Base-by-base conservation (phyloP, 371 early-diverging fungal species). In the Haplosporangium sp. region DNA sequence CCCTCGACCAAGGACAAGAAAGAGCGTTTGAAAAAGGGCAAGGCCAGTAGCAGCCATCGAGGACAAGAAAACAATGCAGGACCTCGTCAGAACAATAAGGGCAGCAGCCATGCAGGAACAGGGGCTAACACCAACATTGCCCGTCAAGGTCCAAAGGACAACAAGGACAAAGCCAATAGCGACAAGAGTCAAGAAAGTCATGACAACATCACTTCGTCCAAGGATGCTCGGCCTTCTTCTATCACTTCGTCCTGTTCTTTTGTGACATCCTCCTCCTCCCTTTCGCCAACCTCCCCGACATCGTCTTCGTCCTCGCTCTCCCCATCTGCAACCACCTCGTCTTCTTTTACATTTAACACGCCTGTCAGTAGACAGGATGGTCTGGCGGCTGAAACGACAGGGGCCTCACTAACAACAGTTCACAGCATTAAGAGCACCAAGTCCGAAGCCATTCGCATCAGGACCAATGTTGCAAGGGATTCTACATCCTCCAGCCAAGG, bases 241-340 rank as follows among this genome's bases (percentile, higher is more conserved):
- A 53, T 67, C 54, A 47, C 74, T 0, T 67, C 74, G 47, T 74
- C 74, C 5, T 62, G 67, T 41, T 73, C 73, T 57, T 73, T 73
- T 41, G 46, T 59, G 40, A 60, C 74, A 1, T 67, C 68, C 40
- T 68, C 74, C 14, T 74, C 74, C 5, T 68, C 69, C 2, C 46
- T 64, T 5, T 69, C 65, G 45, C 69, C 74, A 7, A 56, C 65
- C 1, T 51, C 69, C 5, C 54, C 69, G 14, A 56, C 46, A 5
- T 58, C 69, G 12, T 60, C 68, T 4, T 48, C 67, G 18, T 53
- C 74, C 4, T 38, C 59, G 1, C 46, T 52, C 18, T 62, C 69
- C 18, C 55, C 55, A 14, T 54, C 46, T n/a, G 48, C 53, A 36
- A 38, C 63, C 5, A 20, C 42, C 29, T 6, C 63, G 16, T 40